Conservation (phyloP, 2,329 filamentous ascomycete genomes). For the Chaetomium sp. region DNA sequence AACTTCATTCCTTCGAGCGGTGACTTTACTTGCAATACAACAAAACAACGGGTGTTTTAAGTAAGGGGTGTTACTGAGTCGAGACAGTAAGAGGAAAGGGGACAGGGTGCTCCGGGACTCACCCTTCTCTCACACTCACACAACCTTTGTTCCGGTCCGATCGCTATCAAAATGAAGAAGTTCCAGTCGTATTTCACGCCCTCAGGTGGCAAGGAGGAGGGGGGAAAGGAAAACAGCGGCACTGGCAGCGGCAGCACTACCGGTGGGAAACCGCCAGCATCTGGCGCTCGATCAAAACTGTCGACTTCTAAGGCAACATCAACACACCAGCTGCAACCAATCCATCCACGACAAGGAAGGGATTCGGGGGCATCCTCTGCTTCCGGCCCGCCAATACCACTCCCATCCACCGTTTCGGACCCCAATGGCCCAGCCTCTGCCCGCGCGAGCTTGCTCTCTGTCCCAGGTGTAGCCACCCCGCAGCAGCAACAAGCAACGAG, state of each 20-base stretch:
- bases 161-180: slow-evolving; percentile 18
- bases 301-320: slow-evolving; percentile 9
- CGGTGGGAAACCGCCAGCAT: neutral
- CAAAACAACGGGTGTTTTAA: too few relatives aligned
- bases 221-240: neutral
- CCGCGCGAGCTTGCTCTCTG: slow-evolving; percentile 14
- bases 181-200: slow-evolving; percentile 19
- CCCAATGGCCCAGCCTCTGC: neutral
- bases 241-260: slow-evolving; percentile 3
- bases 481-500: neutral
- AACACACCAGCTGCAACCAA: slow-evolving; percentile 14
- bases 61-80: neutral
- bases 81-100: neutral
- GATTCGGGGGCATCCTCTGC: neutral
- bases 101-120: slow-evolving; percentile 14
- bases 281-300: too few relatives aligned
- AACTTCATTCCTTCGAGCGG: too few relatives aligned
- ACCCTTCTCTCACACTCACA: slow-evolving; percentile 1
- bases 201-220: slow-evolving; percentile 1
- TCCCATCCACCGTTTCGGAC: slow-evolving; percentile 4
- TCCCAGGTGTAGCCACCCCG: slow-evolving; percentile 7
- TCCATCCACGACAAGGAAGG: slow-evolving; percentile 1
- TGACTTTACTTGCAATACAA: too few relatives aligned
- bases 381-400: neutral
- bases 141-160: neutral